Percentiles rank a stretch among this genome's conserved stretches.
Conservation (phyloP, 805 yeast species). For the Hanseniaspora clermontiae region DNA sequence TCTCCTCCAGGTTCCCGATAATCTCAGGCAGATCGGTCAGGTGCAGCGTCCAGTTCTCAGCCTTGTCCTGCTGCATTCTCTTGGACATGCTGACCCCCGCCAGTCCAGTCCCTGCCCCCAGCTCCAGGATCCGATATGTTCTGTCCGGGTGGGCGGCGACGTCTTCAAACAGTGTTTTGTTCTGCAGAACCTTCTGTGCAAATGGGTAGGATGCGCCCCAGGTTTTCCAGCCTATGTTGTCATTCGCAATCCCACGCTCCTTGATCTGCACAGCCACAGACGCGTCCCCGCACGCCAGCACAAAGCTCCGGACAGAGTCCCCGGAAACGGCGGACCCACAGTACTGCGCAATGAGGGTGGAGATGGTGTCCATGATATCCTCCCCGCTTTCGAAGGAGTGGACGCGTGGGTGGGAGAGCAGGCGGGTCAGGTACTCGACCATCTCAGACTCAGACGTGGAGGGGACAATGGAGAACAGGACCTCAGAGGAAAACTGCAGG, state of each 20-base stretch:
- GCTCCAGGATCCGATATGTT: constrained; percentile 39
- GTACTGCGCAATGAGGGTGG: not conserved
- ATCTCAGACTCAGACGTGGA: not conserved
- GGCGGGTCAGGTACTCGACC: not conserved
- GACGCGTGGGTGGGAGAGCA: not conserved
- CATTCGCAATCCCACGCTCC: constrained; percentile 81
- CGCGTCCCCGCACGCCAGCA: constrained; percentile 15
- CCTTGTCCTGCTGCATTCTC: constrained; percentile 12
- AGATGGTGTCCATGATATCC: not conserved
- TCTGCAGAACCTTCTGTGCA: constrained; percentile 25
- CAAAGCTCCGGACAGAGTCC: not conserved
- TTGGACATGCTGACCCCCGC: constrained; percentile 57
- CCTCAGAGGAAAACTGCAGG: not conserved
- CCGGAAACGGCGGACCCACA: constrained; percentile 9
- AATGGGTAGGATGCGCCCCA: constrained; percentile 87
- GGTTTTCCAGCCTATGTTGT: constrained; percentile 80
- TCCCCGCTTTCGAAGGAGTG: not conserved
- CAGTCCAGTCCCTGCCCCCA: constrained; percentile 95
- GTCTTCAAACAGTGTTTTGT: constrained; percentile 11
- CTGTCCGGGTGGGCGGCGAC: constrained; percentile 8
- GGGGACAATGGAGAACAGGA: not conserved
- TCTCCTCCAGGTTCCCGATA: constrained; percentile 49
- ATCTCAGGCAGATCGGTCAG: constrained; percentile 76
- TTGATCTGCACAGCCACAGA: constrained; percentile 27
- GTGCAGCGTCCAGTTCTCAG: constrained; percentile 30